Evolutionary conservation across 225 moss, liverwort and hornwort species (phyloP).

Genomic region (Marchantia paleacea): DNA sequence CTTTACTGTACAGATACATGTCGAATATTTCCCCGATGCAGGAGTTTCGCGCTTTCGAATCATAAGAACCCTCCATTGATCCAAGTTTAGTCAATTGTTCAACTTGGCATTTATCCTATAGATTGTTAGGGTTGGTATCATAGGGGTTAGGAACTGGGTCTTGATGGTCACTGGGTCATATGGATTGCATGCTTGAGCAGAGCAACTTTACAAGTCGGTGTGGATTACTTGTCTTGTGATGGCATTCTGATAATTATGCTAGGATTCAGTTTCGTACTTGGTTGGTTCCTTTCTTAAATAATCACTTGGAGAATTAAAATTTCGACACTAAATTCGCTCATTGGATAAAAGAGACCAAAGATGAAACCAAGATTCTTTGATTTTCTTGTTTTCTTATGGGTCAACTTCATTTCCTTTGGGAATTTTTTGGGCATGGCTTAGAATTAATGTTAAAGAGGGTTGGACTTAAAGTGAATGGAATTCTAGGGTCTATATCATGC

Average conservation of each 20-base stretch:
- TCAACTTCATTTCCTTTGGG: slow-evolving; percentile 58
- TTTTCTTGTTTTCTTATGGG: slow-evolving; percentile 34
- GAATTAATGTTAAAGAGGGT: slow-evolving; percentile 47
- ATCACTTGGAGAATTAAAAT: slow-evolving; percentile 43
- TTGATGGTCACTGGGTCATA: slow-evolving; percentile 49
- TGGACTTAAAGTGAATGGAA: slow-evolving; percentile 54
- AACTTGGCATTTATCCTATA: neutral
- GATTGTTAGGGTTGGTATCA: too few species aligned
- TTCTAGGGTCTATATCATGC: slow-evolving; percentile 58
- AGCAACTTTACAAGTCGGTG: slow-evolving; percentile 32
- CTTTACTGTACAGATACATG: too few species aligned
- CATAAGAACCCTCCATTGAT: neutral
- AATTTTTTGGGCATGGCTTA: slow-evolving; percentile 61
- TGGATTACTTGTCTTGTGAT: slow-evolving; percentile 50
- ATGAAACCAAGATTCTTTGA: slow-evolving; percentile 42
- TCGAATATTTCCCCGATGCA: neutral
- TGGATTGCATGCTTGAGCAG: slow-evolving; percentile 57
- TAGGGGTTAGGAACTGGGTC: neutral
- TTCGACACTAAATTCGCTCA: slow-evolving; percentile 43
- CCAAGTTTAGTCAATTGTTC: neutral
- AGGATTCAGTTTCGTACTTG: slow-evolving; percentile 60
- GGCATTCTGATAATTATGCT: slow-evolving; percentile 49
- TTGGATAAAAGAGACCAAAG: slow-evolving; percentile 24
- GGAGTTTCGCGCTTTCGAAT: neutral
- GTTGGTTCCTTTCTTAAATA: slow-evolving; percentile 46